Evolutionary conservation across 495 filamentous ascomycete genomes (phyloP).

Genomic region (Terfezia claveryi): DNA sequence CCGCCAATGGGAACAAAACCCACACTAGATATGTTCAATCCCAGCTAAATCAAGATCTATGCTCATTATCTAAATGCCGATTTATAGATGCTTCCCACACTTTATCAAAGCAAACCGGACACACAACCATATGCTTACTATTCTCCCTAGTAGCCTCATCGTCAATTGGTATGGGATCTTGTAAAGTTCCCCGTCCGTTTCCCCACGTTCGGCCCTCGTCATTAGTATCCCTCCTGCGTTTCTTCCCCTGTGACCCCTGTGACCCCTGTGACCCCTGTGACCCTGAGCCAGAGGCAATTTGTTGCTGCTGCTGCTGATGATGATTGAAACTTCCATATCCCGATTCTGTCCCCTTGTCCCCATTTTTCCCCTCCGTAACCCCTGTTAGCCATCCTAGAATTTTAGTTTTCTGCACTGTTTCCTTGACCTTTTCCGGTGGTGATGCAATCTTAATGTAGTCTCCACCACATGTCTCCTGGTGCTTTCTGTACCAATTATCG

Average conservation of each 20-base stretch:
- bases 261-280: not conserved
- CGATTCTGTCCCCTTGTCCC: not conserved
- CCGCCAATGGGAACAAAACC: too few relatives aligned
- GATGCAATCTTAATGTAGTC: conserved; percentile 1
- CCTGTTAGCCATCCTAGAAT: conserved; percentile 1
- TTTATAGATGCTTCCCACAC: not conserved
- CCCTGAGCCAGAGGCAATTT: not conserved
- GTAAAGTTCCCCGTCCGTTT: not conserved
- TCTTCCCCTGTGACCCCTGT: too few relatives aligned
- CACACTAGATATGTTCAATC: not conserved
- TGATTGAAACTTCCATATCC: too few relatives aligned
- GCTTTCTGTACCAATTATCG: conserved; percentile 1
- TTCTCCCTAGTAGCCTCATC: not conserved
- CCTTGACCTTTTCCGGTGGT: conserved; percentile 3
- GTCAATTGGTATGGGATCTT: not conserved
- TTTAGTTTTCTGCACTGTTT: conserved; percentile 1
- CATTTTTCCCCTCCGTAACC: not conserved
- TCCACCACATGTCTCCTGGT: conserved; percentile 1
- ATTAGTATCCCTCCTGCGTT: not conserved
- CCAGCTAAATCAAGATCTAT: not conserved
- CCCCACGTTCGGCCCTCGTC: not conserved
- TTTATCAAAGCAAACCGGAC: conserved; percentile 1
- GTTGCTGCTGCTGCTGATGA: not conserved
- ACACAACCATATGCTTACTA: not conserved
- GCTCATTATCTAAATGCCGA: conserved; percentile 1